These are phyloP conservation scores for Dothideomycetes sp. DNA, from an alignment of 2,329 filamentous ascomycete species.

Conservation along the genomic window DNA sequence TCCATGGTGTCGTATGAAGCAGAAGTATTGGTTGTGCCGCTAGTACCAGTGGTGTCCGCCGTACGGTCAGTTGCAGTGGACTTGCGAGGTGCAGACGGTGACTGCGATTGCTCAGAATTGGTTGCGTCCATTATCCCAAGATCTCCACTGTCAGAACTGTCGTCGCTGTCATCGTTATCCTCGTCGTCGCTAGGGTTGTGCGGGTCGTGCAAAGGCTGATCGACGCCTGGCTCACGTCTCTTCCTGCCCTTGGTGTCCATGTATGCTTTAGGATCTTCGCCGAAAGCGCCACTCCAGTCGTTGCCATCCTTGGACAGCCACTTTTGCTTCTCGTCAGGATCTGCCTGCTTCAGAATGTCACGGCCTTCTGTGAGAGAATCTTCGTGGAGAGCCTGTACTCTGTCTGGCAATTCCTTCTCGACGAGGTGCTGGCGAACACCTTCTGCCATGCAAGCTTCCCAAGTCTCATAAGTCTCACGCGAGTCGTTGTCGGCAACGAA, in stretches of 20 bases:
- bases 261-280: slow-evolving; percentile 57
- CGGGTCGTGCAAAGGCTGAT: slow-evolving; percentile 41
- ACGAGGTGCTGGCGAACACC: slow-evolving; percentile 68
- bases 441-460: slow-evolving; percentile 84
- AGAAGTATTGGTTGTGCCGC: neutral
- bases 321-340: slow-evolving; percentile 59
- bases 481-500: slow-evolving; percentile 83
- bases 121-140: slow-evolving; percentile 50
- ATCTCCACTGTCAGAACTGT: slow-evolving; percentile 30
- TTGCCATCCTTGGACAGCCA: slow-evolving; percentile 73
- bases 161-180: slow-evolving; percentile 24
- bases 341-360: slow-evolving; percentile 64
- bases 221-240: slow-evolving; percentile 44
- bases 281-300: slow-evolving; percentile 82
- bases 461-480: slow-evolving; percentile 86
- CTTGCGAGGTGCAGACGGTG: slow-evolving; percentile 24
- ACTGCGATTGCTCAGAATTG: slow-evolving; percentile 13
- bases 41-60: slow-evolving; percentile 11
- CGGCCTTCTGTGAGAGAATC: slow-evolving; percentile 67
- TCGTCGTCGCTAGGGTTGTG: slow-evolving; percentile 31
- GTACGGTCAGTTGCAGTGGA: slow-evolving; percentile 20
- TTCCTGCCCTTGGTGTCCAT: slow-evolving; percentile 42
- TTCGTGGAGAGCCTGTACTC: slow-evolving; percentile 68
- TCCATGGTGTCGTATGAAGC: slow-evolving; percentile 4
- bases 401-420: slow-evolving; percentile 58